Evolutionary conservation across 1,139 yeast genomes (phyloP).

Genomic region (Nadsonia starkeyi-henricii): DNA sequence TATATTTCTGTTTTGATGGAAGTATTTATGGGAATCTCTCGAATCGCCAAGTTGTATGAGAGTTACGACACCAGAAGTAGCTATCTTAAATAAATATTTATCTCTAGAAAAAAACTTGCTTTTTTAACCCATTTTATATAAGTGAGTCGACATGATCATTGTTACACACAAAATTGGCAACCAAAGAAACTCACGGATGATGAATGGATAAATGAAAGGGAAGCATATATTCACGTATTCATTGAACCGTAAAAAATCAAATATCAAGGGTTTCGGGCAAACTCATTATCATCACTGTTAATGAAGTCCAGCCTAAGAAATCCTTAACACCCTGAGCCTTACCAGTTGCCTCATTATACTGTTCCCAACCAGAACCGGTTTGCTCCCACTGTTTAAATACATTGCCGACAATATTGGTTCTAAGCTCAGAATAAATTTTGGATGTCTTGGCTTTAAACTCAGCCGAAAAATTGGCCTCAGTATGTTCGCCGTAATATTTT

Average conservation of each 20-base stretch:
- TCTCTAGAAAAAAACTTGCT: too few relatives aligned
- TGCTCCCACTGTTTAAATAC: conserved; percentile 52
- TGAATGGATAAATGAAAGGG: too few relatives aligned
- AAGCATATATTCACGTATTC: too few relatives aligned
- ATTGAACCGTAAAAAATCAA: not conserved
- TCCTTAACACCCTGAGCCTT: conserved; percentile 71
- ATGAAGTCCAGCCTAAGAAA: conserved; percentile 89
- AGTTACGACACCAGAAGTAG: too few relatives aligned
- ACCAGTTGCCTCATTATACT: conserved; percentile 70
- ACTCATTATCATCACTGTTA: conserved; percentile 67
- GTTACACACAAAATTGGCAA: too few relatives aligned
- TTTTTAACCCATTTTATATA: too few relatives aligned
- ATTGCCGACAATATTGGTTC: conserved; percentile 55
- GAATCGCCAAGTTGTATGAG: too few relatives aligned
- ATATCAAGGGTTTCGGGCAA: conserved; percentile 39
- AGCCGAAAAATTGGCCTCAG: conserved; percentile 13
- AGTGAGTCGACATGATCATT: too few relatives aligned
- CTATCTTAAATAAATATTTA: too few relatives aligned
- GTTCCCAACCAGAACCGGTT: conserved; percentile 86
- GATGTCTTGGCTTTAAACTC: conserved; percentile 28
- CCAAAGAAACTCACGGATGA: too few relatives aligned
- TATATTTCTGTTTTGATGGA: too few relatives aligned
- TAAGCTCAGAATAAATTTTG: conserved; percentile 40
- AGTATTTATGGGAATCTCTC: too few relatives aligned
- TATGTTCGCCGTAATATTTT: conserved; percentile 32